A percentile compares a stretch with the other conserved stretches of the same genome.
Evolutionary conservation across 768 basidiomycete genomes (phyloP).

Genomic region (Rossbeevera mucosa): DNA sequence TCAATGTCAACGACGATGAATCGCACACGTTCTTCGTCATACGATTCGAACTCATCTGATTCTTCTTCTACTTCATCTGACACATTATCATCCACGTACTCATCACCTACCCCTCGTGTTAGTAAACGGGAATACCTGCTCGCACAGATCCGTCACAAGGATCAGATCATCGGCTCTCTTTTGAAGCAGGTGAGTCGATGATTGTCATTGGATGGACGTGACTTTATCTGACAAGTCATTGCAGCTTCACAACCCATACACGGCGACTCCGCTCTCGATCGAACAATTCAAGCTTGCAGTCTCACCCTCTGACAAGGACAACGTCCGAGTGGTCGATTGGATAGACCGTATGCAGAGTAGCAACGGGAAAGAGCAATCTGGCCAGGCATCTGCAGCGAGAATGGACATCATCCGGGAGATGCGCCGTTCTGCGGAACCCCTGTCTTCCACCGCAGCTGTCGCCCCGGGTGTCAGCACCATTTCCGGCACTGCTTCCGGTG

Average conservation of each 20-base stretch:
- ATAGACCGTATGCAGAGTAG: constrained; percentile 64
- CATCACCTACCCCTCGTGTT: constrained; percentile 27
- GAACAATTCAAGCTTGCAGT: constrained; percentile 76
- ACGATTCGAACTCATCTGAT: constrained; percentile 19
- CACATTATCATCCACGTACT: constrained; percentile 34
- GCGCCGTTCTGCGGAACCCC: constrained; percentile 25
- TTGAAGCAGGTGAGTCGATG: constrained; percentile 62
- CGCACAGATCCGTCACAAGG: constrained; percentile 83
- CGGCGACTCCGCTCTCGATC: constrained; percentile 73
- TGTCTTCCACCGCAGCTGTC: neutral
- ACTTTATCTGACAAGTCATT: neutral
- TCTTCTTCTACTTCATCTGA: constrained; percentile 32
- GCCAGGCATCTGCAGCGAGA: constrained; percentile 33
- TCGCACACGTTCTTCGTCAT: constrained; percentile 20
- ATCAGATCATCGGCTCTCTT: constrained; percentile 78
- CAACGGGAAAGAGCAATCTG: constrained; percentile 41
- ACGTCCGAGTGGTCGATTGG: constrained; percentile 68
- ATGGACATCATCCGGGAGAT: constrained; percentile 28
- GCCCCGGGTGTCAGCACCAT: neutral
- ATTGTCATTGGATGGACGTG: neutral
- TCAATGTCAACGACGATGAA: constrained; percentile 7
- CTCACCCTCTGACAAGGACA: constrained; percentile 67
- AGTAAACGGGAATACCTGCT: constrained; percentile 86
- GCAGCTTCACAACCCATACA: constrained; percentile 68
- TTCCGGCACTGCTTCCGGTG: neutral